Evolutionary conservation across 176 grass and related monocot genomes (phyloP), one percentile per base, ranked within the genome.

Genomic region (Pharus latifolius): DNA sequence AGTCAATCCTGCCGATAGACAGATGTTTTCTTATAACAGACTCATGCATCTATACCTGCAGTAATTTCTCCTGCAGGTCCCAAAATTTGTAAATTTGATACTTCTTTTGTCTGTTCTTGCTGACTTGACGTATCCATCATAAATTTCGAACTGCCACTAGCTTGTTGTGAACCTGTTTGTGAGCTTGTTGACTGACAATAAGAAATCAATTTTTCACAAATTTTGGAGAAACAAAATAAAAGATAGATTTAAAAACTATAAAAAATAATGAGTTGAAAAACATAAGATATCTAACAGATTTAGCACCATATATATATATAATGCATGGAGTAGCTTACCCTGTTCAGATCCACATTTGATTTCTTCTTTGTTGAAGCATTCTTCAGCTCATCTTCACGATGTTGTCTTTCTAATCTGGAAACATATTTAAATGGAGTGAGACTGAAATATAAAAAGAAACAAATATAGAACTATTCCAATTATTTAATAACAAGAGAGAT

Each of bases 351-450:
- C 28, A 65, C 60, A 64, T 89, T 80, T 63, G 79, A 66, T 63
- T 33, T 53, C 78, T 87, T 96, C 78, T 83, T 91, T 27, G 84
- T 88, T 63, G 84, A 78, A 18, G 60, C 67, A 75, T 74, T 91
- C 65, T 84, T 96, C 24, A 92, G 20, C 76, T 96, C 92, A 27
- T 96, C 88, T 65, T 92, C 85, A 4, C 62, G 85, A 16, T 80
- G 82, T 66, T 92, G 92, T 59, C 85, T 91, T 72, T 96, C 92
- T 80, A 96, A 91, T 65, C 92, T 96, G 69, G 33, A 63, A 70
- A 37, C 12, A 81, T 33, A 29, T 35, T 44, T 7, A 3, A 67
- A 5, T 34, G 2, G 16, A 27, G n/a, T n/a, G 3, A 62, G 34
- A 28, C 3, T 47, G 23, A 43, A 2, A 79, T 25, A 18, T 50